Percentiles rank a stretch among this genome's conserved stretches.
phyloP scores from a whole-genome alignment of 1,284 basidiomycete genomes.

The Leccinum pachyderme region DNA sequence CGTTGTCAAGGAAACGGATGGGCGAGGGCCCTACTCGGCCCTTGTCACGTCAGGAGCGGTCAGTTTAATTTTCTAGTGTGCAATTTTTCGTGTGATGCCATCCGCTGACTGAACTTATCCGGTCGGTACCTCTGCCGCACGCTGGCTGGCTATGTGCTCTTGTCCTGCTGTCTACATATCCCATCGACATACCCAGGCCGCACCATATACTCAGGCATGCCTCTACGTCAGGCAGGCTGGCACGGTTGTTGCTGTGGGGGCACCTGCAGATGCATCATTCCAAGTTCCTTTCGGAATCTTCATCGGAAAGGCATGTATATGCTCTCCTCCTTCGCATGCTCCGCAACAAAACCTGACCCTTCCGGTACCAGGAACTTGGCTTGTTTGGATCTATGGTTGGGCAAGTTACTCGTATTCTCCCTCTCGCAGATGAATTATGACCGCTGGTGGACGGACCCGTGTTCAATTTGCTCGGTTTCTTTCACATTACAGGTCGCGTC shows the following conservation, averaged over 20 bases:
- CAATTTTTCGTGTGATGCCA: neutral
- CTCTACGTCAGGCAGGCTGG: slow-evolving; percentile 57
- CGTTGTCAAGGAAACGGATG: slow-evolving; percentile 56
- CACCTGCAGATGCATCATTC: slow-evolving; percentile 39
- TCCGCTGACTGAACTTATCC: neutral
- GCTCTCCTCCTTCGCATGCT: neutral
- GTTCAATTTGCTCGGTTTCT: neutral
- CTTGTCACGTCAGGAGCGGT: slow-evolving; percentile 52
- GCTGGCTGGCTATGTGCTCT: neutral
- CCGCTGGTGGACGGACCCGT: neutral
- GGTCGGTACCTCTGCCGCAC: neutral
- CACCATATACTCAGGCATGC: slow-evolving; percentile 64
- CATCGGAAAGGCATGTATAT: slow-evolving; percentile 46
- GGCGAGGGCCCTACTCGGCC: slow-evolving; percentile 65
- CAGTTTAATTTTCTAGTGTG: slow-evolving; percentile 11
- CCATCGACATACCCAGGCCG: slow-evolving; percentile 30
- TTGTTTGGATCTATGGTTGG: slow-evolving; percentile 65
- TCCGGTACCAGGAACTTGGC: slow-evolving; percentile 40
- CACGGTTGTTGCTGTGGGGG: slow-evolving; percentile 63
- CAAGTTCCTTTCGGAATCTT: slow-evolving; percentile 56
- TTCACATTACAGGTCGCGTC: slow-evolving; percentile 43
- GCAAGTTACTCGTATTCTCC: slow-evolving; percentile 26
- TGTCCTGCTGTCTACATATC: neutral
- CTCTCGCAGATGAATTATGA: neutral
- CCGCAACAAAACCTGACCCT: neutral